Base-by-base conservation (phyloP, 345 rosid genomes). In the Eucalyptus regnans region DNA sequence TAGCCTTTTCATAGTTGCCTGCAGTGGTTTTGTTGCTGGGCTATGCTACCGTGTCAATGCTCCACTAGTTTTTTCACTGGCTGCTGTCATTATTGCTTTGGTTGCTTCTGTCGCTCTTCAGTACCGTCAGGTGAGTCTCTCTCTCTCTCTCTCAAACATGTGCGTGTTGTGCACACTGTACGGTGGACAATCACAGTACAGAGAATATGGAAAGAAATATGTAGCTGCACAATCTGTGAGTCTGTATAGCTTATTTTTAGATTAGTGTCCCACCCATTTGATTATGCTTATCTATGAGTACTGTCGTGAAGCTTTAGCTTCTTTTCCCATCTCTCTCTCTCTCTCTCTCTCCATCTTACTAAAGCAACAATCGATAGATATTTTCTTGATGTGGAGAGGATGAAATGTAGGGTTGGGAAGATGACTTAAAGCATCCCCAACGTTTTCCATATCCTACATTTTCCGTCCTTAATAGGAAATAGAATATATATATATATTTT, bases 1-100 rank as follows among this genome's bases (percentile, higher is more conserved):
- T 91, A 95, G 94, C 95, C 96, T 97, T 87, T 23, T 93, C 84
- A 33, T 91, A 89, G 94, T 97, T 86, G 99, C 96, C 87, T 91
- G 90, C 90, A 93, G 98, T 91, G 98, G 99, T 90, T 98, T 97
- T 87, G 87, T 89, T 87, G 93, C 96, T 86, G 99, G 99, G 83
- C 85, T 93, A 80, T 88, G 76, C 89, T 97, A 95, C 91, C 98
- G 99, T 88, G 90, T 91, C 62, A 88, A 89, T 87, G 95, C 93
- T 91, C 93, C 98, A 56, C 76, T 91, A 87, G 81, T 94, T 88
- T 91, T 93, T 92, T 90, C 93, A 85, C 86, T 95, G 23, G 89
- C 93, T 71, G 92, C 95, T 29, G 93, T 89, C 89, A 89, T 93
- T 88, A 86, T 92, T 86, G 99, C 96, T 86, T 87, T 93, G 87